Evolutionary conservation across 2,329 filamentous ascomycete genomes (phyloP).

Genomic region (Fusarium fujikuroi): DNA sequence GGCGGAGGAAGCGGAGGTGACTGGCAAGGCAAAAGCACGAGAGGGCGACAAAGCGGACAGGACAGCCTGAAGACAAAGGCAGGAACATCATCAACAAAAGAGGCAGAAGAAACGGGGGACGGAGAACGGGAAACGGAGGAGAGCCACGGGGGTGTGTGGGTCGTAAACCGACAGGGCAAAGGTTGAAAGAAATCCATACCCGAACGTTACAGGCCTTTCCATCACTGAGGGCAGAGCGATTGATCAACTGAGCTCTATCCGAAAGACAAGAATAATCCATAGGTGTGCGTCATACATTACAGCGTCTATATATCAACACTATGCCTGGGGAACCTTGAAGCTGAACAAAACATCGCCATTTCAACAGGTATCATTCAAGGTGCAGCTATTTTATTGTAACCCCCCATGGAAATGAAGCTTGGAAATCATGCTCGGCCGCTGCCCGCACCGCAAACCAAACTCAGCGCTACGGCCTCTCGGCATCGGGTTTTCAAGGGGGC

Average conservation of each 20-base stretch:
- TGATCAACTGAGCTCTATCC: not conserved
- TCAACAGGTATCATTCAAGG: too few species aligned
- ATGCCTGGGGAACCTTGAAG: not conserved
- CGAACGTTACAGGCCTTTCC: not conserved
- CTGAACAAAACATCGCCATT: not conserved
- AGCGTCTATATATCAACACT: not conserved
- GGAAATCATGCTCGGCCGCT: conserved; percentile 18
- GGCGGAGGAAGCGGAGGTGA: conserved; percentile 23
- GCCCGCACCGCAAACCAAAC: conserved; percentile 13
- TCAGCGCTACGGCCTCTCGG: conserved; percentile 29
- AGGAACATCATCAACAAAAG: conserved; percentile 21
- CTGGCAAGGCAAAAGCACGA: conserved; percentile 30
- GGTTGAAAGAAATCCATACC: not conserved
- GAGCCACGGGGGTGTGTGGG: conserved; percentile 35
- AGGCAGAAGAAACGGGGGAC: conserved; percentile 30
- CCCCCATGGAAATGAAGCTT: not conserved
- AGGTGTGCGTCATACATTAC: not conserved
- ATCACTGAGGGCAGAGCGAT: not conserved
- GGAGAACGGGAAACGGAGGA: conserved; percentile 37
- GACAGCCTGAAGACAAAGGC: conserved; percentile 36
- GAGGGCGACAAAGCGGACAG: conserved; percentile 22
- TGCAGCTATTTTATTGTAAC: not conserved
- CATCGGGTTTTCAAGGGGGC: conserved; percentile 21
- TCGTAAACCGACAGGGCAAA: conserved; percentile 31
- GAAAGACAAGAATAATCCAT: not conserved